phyloP scores from a whole-genome alignment of 2,329 filamentous ascomycete species.

The Ophiognomonia clavigignenti-juglandacearum region DNA sequence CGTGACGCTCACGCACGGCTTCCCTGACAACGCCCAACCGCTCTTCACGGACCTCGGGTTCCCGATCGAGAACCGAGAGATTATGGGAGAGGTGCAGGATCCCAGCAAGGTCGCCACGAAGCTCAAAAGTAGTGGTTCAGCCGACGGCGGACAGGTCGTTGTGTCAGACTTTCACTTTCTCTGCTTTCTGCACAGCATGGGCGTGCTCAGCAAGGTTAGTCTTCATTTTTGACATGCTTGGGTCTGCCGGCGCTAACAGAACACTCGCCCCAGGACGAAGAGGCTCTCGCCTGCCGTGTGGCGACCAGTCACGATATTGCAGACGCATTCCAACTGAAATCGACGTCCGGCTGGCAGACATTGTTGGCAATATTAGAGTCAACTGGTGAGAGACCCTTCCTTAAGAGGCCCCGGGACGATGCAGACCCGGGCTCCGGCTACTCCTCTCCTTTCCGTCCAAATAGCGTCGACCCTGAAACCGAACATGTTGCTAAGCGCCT shows the following conservation, averaged over 20 bases:
- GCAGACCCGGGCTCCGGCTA: conserved; percentile 14
- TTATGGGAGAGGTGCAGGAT: conserved; percentile 82
- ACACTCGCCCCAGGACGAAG: conserved; percentile 71
- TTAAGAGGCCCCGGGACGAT: conserved; percentile 55
- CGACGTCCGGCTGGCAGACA: conserved; percentile 89
- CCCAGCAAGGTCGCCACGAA: conserved; percentile 62
- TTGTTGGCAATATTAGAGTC: conserved; percentile 89
- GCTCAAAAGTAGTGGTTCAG: conserved; percentile 57
- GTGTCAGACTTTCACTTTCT: conserved; percentile 93
- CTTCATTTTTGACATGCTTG: conserved; percentile 6
- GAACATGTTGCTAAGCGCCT: conserved; percentile 62
- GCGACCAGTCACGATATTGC: conserved; percentile 76
- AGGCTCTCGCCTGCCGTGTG: conserved; percentile 77
- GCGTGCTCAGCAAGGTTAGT: conserved; percentile 78
- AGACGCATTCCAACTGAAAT: conserved; percentile 77
- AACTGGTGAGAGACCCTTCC: conserved; percentile 89
- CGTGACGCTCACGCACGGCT: conserved; percentile 93
- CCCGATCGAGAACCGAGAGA: conserved; percentile 86
- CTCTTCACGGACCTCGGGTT: conserved; percentile 72
- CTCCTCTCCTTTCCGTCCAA: conserved; percentile 22
- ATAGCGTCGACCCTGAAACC: conserved; percentile 27
- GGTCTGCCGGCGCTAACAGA: neutral
- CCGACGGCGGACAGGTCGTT: conserved; percentile 57
- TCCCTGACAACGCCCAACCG: conserved; percentile 75
- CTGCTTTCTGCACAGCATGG: conserved; percentile 77